Conservation (phyloP, 768 basidiomycete genomes). For the Phallus indusiatus region DNA sequence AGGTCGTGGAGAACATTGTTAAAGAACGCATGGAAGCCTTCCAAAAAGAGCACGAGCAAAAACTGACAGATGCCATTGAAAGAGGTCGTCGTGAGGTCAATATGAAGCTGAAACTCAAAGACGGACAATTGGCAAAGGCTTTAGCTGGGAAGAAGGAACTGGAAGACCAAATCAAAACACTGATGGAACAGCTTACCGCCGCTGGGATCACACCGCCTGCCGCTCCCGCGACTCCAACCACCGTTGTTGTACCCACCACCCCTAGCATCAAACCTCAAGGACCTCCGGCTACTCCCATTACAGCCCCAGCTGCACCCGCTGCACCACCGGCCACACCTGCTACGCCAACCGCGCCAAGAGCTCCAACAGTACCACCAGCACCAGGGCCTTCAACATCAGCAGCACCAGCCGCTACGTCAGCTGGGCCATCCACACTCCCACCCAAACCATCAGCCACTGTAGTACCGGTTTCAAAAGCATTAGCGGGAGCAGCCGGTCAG, state of each 20-base stretch:
- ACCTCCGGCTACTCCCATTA: conserved; percentile 12
- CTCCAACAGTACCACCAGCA: no score
- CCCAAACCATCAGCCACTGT: conserved; percentile 24
- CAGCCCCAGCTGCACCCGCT: conserved; percentile 7
- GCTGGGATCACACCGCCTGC: conserved; percentile 1
- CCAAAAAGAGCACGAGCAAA: conserved; percentile 38
- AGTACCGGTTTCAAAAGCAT: conserved; percentile 4
- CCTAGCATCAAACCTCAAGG: conserved; percentile 17
- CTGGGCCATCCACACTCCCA: conserved; percentile 19
- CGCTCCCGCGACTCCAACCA: conserved; percentile 8
- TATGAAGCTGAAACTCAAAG: conserved; percentile 60
- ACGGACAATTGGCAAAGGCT: conserved; percentile 52
- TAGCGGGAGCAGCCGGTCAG: conserved; percentile 15
- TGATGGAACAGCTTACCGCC: conserved; percentile 45
- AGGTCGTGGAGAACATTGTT: conserved; percentile 26
- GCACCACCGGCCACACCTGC: conserved; percentile 21
- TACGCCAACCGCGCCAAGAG: conserved; percentile 19
- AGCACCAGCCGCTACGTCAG: conserved; percentile 16
- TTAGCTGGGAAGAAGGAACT: conserved; percentile 14
- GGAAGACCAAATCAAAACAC: conserved; percentile 51
- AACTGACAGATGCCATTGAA: conserved; percentile 50
- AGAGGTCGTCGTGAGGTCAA: conserved; percentile 55
- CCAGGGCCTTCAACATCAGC: conserved; percentile 15
- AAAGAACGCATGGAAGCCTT: conserved; percentile 43
- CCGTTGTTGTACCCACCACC: conserved; percentile 8